Evolutionary conservation across 1,139 yeast species (phyloP), one percentile per base, ranked within the genome.

Genomic region (Kodamaea anthophila): DNA sequence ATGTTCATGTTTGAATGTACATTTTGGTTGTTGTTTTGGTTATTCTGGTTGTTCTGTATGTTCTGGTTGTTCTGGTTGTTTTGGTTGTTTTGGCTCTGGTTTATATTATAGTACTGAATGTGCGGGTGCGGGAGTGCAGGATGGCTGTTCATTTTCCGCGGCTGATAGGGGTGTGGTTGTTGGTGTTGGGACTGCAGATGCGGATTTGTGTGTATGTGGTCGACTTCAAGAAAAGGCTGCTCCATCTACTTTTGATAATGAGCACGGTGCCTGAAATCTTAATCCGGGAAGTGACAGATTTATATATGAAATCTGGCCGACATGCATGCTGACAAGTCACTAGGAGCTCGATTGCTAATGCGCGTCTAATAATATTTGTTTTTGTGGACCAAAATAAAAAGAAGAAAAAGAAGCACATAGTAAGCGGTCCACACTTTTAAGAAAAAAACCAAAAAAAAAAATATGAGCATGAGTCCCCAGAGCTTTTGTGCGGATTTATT

Each of bases 221-320:
- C 37, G 16, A 34, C 13, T 28, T 56, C 64, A 35, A 56, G 48
- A 45, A 49, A 58, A 38, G 51, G 61, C 38, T 57, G 65, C 37
- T 60, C 65, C 65, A 58, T 29, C 13, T 21, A 23, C 12, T 23
- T 15, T 15, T 13, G 31, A 31, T 24, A 28, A 30, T 28, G 34
- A 27, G 31, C 34, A 28, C 31, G 23, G 32, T 24, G 27, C 27
- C 27, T 24, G 21, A 18, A 27, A 27, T 28, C 26, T 20, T 23
- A 18, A 10, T 28, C 23, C 10, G 10, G 23, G 23, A 26, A 30
- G 30, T 24, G 28, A 19, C 18, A 16, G 23, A 14, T 29, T 25
- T 31, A 31, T 30, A 30, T 31, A 27, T 27, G 18, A 24, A 12
- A 28, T 23, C 20, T 29, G 15, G 26, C 9, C 23, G 21, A 18